Evolutionary conservation across 805 yeast species (phyloP), one percentile per base, ranked within the genome.

Genomic region (Kodamaea kakaduensis): DNA sequence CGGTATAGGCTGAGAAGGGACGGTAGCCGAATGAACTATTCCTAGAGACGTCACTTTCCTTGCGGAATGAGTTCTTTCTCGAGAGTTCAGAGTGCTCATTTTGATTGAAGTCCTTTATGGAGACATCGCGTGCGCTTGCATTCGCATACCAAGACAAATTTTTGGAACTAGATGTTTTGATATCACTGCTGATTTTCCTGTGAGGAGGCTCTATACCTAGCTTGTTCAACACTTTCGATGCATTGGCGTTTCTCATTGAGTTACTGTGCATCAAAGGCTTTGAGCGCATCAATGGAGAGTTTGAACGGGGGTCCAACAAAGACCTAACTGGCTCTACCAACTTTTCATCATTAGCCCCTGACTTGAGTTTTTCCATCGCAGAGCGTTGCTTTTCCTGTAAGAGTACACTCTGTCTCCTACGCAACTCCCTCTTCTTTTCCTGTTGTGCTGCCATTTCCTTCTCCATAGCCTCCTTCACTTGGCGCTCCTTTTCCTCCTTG

Each of bases 231-330:
- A 32, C 20, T 14, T 21, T 30, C 17, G 23, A 19, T 3, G 29
- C 26, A 9, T 25, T 17, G 29, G 6, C 13, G 18, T 32, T 26
- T n/a, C 15, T 17, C 12, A 18, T 29, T 7, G 17, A 18, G 29
- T 23, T 20, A 14, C 25, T 20, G 6, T 59, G 32, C 3, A 58
- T 58, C 17, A 65, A 48, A 1, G 69, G 54, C 37, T 57, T 58
- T 5, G 71, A 71, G 28, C 71, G 42, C 21, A 64, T 48, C 25
- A 65, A 34, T 42, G 39, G 39, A 2, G 67, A 52, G 36, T 55
- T 54, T 16, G 71, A 71, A 36, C 56, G 53, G n/a, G 73, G 73
- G 43, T 67, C 73, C 25, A 67, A 53, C 3, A 69, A 60, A 1
- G 56, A 39, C 2, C 34, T 31, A 10, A 38, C 30, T 9, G 61